Conservation (phyloP, 2,329 filamentous ascomycete genomes). For the Pseudogymnoascus sp. region DNA sequence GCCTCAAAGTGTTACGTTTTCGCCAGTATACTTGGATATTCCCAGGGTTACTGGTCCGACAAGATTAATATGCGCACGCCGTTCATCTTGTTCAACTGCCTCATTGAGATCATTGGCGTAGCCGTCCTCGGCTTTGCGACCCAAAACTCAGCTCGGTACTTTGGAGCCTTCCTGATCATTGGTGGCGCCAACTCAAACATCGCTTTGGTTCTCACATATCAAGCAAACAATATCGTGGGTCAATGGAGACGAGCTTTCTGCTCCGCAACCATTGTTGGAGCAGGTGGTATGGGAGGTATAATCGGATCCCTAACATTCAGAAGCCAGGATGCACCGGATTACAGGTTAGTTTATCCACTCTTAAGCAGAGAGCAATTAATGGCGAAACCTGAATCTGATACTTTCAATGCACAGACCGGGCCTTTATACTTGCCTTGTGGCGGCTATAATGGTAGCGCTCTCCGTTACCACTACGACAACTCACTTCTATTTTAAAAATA, state of each 20-base stretch:
- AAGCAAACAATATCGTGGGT: conserved; percentile 79
- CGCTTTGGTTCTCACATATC: conserved; percentile 66
- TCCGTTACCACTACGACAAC: conserved; percentile 16
- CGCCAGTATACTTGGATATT: conserved; percentile 35
- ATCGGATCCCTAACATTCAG: conserved; percentile 66
- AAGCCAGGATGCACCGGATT: conserved; percentile 42
- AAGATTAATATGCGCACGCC: conserved; percentile 43
- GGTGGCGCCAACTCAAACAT: conserved; percentile 56
- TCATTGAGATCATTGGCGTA: conserved; percentile 28
- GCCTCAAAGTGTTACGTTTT: conserved; percentile 28
- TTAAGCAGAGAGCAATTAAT: background rate
- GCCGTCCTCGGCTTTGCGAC: conserved; percentile 39
- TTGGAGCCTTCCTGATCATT: conserved; percentile 35
- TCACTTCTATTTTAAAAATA: conserved; percentile 22
- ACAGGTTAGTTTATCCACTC: conserved; percentile 24
- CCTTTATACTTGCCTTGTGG: conserved; percentile 9
- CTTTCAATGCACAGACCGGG: conserved; percentile 9
- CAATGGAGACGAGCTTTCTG: conserved; percentile 83
- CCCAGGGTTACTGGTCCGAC: conserved; percentile 40
- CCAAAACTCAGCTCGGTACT: conserved; percentile 43
- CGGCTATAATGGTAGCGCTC: conserved; percentile 16
- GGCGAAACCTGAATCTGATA: background rate
- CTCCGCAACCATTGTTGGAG: conserved; percentile 65
- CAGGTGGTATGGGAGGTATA: conserved; percentile 73
- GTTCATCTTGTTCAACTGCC: conserved; percentile 40